Percentiles rank a stretch among this genome's conserved stretches.
These are phyloP conservation scores for Alternaria incomplexa DNA, from an alignment of 2,329 filamentous ascomycete species.

Conservation along the genomic window DNA sequence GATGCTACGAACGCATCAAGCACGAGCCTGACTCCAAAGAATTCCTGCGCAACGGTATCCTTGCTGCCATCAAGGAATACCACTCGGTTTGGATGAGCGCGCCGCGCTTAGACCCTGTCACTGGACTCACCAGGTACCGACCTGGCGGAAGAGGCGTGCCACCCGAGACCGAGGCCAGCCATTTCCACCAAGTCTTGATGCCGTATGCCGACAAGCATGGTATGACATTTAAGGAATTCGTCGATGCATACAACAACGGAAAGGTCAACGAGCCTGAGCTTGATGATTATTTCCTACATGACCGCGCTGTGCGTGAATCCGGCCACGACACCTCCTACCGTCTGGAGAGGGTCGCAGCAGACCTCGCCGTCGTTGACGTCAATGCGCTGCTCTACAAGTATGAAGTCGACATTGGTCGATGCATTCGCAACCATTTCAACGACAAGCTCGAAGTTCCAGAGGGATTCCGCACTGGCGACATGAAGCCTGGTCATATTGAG, in stretches of 20 bases:
- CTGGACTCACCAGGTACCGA: conserved; percentile 83
- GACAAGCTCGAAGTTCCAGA: conserved; percentile 82
- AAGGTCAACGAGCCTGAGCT: conserved; percentile 80
- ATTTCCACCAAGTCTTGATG: conserved; percentile 81
- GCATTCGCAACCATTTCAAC: conserved; percentile 82
- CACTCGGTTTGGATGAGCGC: conserved; percentile 79
- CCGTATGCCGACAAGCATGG: conserved; percentile 85
- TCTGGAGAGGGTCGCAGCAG: conserved; percentile 78
- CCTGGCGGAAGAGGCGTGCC: conserved; percentile 85
- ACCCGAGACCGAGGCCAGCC: conserved; percentile 86
- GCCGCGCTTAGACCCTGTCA: conserved; percentile 77
- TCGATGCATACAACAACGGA: conserved; percentile 82
- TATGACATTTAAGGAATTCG: conserved; percentile 83
- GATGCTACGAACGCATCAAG: conserved; percentile 92
- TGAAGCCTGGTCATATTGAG: conserved; percentile 72
- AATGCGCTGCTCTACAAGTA: conserved; percentile 98
- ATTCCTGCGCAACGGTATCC: conserved; percentile 78
- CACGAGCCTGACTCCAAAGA: conserved; percentile 80
- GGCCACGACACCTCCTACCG: conserved; percentile 97
- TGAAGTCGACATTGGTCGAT: conserved; percentile 88
- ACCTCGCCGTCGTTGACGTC: conserved; percentile 91
- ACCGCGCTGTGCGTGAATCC: conserved; percentile 93
- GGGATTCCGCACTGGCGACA: conserved; percentile 75
- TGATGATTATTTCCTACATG: conserved; percentile 94
- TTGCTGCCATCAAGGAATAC: conserved; percentile 97